A percentile compares a stretch with the other conserved stretches of the same genome.
Conservation (phyloP, 2,329 filamentous ascomycete species). For the Penicillium palitans region DNA sequence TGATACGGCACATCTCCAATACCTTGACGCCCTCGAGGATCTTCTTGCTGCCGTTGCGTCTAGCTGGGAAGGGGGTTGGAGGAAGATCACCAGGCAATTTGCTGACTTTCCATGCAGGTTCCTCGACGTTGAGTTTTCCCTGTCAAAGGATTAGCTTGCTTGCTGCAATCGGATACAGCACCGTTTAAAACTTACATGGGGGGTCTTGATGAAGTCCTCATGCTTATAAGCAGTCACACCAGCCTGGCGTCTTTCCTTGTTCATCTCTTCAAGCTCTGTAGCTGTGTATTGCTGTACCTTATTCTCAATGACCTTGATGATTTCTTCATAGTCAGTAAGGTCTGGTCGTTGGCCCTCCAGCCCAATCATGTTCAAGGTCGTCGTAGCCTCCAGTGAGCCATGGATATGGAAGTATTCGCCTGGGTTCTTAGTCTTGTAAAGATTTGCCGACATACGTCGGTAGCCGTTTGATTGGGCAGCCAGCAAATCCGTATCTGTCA, state of each 20-base stretch:
- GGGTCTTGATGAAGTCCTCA: conserved; percentile 59
- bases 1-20: conserved; percentile 72
- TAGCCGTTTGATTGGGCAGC: conserved; percentile 70
- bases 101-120: conserved; percentile 40
- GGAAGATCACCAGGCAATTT: conserved; percentile 30
- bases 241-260: conserved; percentile 58
- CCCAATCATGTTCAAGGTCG: conserved; percentile 69
- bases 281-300: conserved; percentile 57
- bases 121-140: conserved; percentile 38
- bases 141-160: conserved; percentile 7
- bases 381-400: conserved; percentile 70
- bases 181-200: conserved; percentile 47
- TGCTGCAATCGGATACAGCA: background rate
- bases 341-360: conserved; percentile 62
- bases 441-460: conserved; percentile 69
- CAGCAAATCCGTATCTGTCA: conserved; percentile 68
- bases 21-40: conserved; percentile 65
- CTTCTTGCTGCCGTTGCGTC: conserved; percentile 34
- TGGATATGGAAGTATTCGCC: conserved; percentile 75
- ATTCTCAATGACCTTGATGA: conserved; percentile 60
- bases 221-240: conserved; percentile 61
- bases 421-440: conserved; percentile 66
- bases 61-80: conserved; percentile 32
- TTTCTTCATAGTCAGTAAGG: conserved; percentile 60
- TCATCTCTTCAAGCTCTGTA: conserved; percentile 59